Base-by-base conservation (phyloP, 148 eudicot genomes). In the Vaccinium vitisidaea region DNA sequence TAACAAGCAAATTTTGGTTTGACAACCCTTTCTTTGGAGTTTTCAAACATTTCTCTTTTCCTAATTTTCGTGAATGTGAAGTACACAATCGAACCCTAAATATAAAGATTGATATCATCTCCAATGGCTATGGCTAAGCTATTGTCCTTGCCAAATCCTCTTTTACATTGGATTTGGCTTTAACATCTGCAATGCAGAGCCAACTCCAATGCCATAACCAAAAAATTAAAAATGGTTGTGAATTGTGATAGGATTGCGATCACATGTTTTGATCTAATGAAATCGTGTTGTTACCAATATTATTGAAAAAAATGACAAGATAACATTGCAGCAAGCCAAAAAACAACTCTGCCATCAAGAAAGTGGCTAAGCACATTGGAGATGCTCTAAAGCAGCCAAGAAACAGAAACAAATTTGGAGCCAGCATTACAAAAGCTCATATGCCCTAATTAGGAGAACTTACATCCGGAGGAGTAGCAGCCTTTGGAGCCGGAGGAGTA, bases 381-480 rank as follows among this genome's bases (percentile, higher is more conserved):
- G 74, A 69, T 69, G 43, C 74, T 30, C 15, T 13, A 25, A 36
- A 55, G 53, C 58, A 82, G 75, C 80, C 59, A 10, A 56, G 46
- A n/a, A 85, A 48, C 79, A 46, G 79, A 46, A 46, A 46, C 25
- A 43, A 1, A 80, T 32, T 30, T 23, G 9, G 83, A 58, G 50
- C 27, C 80, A 36, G 19, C 75, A 71, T 75, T 75, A 21, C 19
- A 54, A 75, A 75, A 75, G 25, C 52, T 21, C 23, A 75, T 43
- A 75, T 43, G 23, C 39, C 18, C 6, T 23, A 58, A 30, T 30
- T 27, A 69, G 14, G 25, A 50, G 80, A 12, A 53, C 85, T 84
- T 84, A 46, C 98, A 73, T 95, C 95, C 19, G 95, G 91, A 14
- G 90, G 88, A 70, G 94, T 88, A 54, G 88, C 84, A 55, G 88